Evolutionary conservation across 139 green algal species (phyloP).

Genomic region (Spirogloea muscicola): DNA sequence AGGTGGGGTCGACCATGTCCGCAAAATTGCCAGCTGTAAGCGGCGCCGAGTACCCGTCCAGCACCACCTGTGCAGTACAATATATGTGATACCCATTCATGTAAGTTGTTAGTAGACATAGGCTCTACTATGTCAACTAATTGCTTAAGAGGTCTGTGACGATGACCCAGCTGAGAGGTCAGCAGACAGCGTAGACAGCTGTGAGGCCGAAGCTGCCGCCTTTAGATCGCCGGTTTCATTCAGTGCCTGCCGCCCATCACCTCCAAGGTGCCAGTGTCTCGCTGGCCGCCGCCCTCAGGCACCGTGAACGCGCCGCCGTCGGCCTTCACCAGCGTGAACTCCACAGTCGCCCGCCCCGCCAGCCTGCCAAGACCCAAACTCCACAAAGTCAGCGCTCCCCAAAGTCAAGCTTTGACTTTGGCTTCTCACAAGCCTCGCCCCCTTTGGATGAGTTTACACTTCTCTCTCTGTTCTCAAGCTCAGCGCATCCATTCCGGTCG

Average conservation of each 20-base stretch:
- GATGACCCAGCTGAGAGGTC: background rate
- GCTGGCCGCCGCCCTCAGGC: conserved; percentile 4
- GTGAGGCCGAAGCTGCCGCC: too few species aligned
- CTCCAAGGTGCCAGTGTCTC: too few species aligned
- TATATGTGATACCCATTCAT: too few species aligned
- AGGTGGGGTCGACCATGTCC: too few species aligned
- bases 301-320: conserved; percentile 38
- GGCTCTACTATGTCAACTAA: background rate
- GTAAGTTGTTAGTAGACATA: background rate
- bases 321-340: conserved; percentile 44
- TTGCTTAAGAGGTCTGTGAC: background rate
- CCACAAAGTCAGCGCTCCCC: too few species aligned
- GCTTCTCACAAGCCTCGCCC: too few species aligned
- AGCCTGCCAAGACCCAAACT: conserved; percentile 14
- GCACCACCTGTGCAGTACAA: conserved; percentile 28
- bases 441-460: too few species aligned
- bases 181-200: background rate
- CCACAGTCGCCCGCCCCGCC: conserved; percentile 42
- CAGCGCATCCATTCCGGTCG: too few species aligned
- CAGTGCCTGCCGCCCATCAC: too few species aligned
- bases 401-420: too few species aligned
- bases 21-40: conserved; percentile 46
- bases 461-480: too few species aligned
- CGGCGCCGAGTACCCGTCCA: conserved; percentile 46
- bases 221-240: too few species aligned